Conservation (phyloP, 1,284 basidiomycete genomes). For the Mycosarcoma mackinlayi region DNA sequence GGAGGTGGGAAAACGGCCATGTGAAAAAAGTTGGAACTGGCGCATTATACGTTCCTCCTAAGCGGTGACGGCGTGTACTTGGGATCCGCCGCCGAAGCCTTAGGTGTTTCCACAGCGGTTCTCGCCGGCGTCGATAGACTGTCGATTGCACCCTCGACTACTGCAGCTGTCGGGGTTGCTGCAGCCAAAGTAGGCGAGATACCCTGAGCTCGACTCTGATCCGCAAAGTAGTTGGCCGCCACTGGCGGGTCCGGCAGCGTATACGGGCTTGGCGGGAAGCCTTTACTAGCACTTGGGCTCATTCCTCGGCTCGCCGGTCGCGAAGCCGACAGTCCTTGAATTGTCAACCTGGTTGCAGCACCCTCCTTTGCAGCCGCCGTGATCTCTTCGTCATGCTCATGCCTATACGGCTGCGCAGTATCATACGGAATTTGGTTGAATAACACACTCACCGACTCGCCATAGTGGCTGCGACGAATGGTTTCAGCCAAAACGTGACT, state of each 20-base stretch:
- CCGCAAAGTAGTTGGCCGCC: slow-evolving; percentile 53
- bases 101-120: slow-evolving; percentile 30
- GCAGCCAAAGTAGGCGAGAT: slow-evolving; percentile 3
- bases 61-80: slow-evolving; percentile 31
- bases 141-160: no score
- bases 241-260: slow-evolving; percentile 57
- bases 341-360: not conserved
- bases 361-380: not conserved
- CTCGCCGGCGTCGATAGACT: no score
- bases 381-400: slow-evolving; percentile 51
- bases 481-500: slow-evolving; percentile 95
- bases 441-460: slow-evolving; percentile 63
- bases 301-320: slow-evolving; percentile 5
- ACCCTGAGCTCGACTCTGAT: slow-evolving; percentile 3
- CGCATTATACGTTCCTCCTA: slow-evolving; percentile 31
- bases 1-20: no score
- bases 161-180: not conserved
- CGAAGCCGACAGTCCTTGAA: no score
- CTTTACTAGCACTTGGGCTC: not conserved
- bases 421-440: slow-evolving; percentile 68
- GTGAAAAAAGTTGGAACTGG: no score
- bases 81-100: slow-evolving; percentile 6
- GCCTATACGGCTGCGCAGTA: slow-evolving; percentile 66
- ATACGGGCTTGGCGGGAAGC: slow-evolving; percentile 49
- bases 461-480: slow-evolving; percentile 80